Base-by-base conservation (phyloP, 768 basidiomycete genomes). In the Trametes elegans region DNA sequence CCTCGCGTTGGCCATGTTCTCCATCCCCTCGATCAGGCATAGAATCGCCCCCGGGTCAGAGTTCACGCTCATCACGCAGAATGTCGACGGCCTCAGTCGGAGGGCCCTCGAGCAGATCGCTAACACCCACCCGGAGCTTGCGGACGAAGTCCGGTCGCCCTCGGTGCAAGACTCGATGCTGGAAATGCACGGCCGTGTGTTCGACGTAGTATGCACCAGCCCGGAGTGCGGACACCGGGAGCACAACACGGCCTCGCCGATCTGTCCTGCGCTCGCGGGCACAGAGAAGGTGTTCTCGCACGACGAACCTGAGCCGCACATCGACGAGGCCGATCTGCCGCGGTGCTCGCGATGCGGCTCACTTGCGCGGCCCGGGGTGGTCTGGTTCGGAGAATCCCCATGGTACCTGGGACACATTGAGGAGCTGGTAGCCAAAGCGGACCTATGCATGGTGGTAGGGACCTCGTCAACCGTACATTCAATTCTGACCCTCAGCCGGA, bases 131-230 rank as follows among this genome's bases (percentile, higher is more conserved):
- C 32, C 41, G 13, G 38, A 34, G 28, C 44, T 53, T 6, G 42
- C 42, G 21, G 39, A 49, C 31, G 48, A 61, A 11, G 32, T 57
- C 1, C 35, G 14, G 29, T 52, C 42, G 18, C 31, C 46, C 11
- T 35, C 36, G 3, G 57, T 56, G 14, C 56, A 59, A 23, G 57
- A 38, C 28, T 57, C 60, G 27, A 53, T 63, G 11, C 51, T 82
- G 26, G 83, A 87, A 62, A 87, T 85, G 81, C 86, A 87, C 60
- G 84, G 84, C 0, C 65, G 76, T 23, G 66, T 85, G 4, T 77
- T 81, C 63, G 80, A 84, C 59, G 73, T 81, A 8, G 48, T 67
- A 27, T 87, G 85, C 71, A 79, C 77, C 0, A 67, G 68, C 19
- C 27, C 53, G 10, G 26, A 49, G 2, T 84, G 84, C 60, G 60